Base-by-base conservation (phyloP, 345 rosid genomes). In the Erodium maritimum region DNA sequence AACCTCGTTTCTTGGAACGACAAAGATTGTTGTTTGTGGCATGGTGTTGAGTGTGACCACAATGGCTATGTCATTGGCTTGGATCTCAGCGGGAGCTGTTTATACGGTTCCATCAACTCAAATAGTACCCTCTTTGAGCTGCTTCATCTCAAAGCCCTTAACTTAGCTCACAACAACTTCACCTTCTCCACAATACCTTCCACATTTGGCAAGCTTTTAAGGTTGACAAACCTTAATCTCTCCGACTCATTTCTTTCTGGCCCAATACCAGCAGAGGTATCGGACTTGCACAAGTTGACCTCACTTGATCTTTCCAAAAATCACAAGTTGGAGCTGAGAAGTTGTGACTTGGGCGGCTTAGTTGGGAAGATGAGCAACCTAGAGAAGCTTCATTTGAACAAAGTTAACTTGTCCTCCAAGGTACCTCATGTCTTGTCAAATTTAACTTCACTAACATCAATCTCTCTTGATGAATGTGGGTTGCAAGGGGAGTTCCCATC, bases 271-370 rank as follows among this genome's bases (percentile, higher is more conserved):
- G 24, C 17, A 13, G 64, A 58, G 29, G 52, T 71, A 14, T 60
- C 65, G 6, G n/a, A 46, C 21, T 55, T 71, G 25, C 45, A 54
- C 52, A 58, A 45, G 19, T 71, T 63, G 64, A 46, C 59, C 17
- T 52, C 59, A 14, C 72, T 72, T 23, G 76, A 72, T 66, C 58
- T 71, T 5, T 72, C 69, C 18, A 0, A 2, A 0, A 72, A 67
- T 52, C 1, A 14, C 11, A 6, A 0, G 2, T 21, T 67, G 34
- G 23, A 66, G 52, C 60, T 70, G 2, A 24, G 3, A 9, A 46
- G 25, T 48, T 52, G 68, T 1, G 33, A 9, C 19, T 6, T 69
- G 0, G 50, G 52, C 1, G n/a, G 52, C 37, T 37, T 65, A 10
- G 4, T 29, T 55, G 50, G 25, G 14, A 45, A 60, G 21, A 50